Conservation (phyloP, 2,329 filamentous ascomycete species). For the Paraconiothyrium brasiliense region DNA sequence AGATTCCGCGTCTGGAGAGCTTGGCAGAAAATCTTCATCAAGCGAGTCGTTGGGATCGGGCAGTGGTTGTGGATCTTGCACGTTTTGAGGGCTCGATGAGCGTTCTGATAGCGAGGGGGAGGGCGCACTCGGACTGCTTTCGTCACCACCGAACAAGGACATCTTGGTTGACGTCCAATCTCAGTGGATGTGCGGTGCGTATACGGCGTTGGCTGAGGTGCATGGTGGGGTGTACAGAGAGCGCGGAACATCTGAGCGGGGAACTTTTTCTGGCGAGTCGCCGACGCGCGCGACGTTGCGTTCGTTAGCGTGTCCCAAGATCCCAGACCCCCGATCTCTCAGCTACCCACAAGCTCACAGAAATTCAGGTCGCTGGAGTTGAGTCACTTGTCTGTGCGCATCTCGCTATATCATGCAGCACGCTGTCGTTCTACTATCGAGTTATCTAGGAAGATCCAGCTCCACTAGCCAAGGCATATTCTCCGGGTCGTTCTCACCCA, state of each 20-base stretch:
- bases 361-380: too few species aligned
- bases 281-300: background rate
- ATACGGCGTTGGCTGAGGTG: background rate
- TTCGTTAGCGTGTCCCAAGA: background rate
- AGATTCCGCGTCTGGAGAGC: conserved; percentile 13
- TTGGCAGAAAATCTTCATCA: conserved; percentile 21
- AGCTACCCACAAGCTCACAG: too few species aligned
- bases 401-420: too few species aligned
- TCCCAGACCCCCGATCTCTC: too few species aligned
- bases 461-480: conserved; percentile 66
- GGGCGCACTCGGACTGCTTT: conserved; percentile 21
- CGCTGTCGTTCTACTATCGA: background rate
- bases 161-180: conserved; percentile 38
- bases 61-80: conserved; percentile 18
- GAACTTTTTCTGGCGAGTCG: background rate
- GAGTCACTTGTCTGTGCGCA: too few species aligned
- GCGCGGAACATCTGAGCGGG: background rate
- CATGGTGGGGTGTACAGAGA: conserved; percentile 2
- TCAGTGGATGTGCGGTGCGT: background rate
- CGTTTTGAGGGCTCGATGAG: conserved; percentile 22
- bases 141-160: conserved; percentile 51
- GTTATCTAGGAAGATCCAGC: conserved; percentile 49
- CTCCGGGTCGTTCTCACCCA: conserved; percentile 56
- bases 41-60: conserved; percentile 15
- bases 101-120: conserved; percentile 17